Percentiles rank a stretch among this genome's conserved stretches.
phyloP scores from a whole-genome alignment of 1,284 basidiomycete species.

The Megacollybia platyphylla region DNA sequence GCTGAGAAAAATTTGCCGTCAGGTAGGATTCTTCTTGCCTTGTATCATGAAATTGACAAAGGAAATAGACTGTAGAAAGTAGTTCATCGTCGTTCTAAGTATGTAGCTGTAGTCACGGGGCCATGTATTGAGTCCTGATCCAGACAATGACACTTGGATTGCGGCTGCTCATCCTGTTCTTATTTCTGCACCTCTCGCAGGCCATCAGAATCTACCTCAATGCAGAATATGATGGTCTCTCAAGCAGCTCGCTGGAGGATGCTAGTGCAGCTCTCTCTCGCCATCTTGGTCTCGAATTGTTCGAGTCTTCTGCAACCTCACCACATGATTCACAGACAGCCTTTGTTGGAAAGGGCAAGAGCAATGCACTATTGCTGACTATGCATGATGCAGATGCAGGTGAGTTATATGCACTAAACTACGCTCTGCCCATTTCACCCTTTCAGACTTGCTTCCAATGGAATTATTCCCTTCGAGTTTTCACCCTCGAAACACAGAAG shows the following conservation, averaged over 20 bases:
- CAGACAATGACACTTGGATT: neutral
- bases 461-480: conserved; percentile 31
- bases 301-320: conserved; percentile 35
- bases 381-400: conserved; percentile 42
- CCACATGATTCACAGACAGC: conserved; percentile 23
- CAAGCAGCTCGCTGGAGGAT: conserved; percentile 32
- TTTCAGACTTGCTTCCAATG: conserved; percentile 36
- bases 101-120: neutral
- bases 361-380: conserved; percentile 40
- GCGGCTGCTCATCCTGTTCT: conserved; percentile 14
- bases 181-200: conserved; percentile 15
- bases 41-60: neutral
- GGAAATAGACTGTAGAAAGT: neutral
- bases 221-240: conserved; percentile 26
- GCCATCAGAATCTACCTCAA: conserved; percentile 46
- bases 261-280: conserved; percentile 49
- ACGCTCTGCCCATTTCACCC: conserved; percentile 8
- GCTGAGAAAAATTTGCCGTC: conserved; percentile 28
- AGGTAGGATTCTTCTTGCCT: neutral
- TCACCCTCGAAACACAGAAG: conserved; percentile 15
- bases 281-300: conserved; percentile 58
- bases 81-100: neutral
- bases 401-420: conserved; percentile 25
- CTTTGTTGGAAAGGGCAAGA: conserved; percentile 45
- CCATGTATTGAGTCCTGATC: neutral